Conservation (phyloP, 108 stramenopile species). For the Ochromonas danica region DNA sequence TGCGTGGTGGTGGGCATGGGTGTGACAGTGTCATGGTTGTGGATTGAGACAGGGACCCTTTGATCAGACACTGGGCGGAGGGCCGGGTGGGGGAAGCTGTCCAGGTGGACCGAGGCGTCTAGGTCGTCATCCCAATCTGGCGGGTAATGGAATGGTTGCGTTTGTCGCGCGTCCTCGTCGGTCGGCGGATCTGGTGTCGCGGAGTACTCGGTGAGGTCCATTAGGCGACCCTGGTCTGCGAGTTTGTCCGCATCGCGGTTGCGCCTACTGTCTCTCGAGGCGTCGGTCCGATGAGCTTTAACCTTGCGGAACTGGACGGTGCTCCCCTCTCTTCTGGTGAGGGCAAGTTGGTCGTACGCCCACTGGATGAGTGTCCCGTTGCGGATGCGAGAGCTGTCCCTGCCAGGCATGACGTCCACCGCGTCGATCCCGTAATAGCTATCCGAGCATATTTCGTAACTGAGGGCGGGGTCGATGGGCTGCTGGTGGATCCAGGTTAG, state of each 20-base stretch:
- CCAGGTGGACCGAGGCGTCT: conserved; percentile 12
- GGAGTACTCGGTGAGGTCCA: conserved; percentile 13
- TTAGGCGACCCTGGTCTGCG: conserved; percentile 12
- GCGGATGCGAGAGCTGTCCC: conserved; percentile 12
- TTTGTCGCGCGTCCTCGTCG: conserved; percentile 12
- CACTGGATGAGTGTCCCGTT: conserved; percentile 13
- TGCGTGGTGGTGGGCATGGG: conserved; percentile 12
- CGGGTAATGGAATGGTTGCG: conserved; percentile 13
- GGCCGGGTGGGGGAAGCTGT: conserved; percentile 12
- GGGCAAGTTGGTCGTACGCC: conserved; percentile 12
- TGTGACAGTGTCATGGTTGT: conserved; percentile 15
- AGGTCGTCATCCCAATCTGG: conserved; percentile 13
- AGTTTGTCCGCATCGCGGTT: conserved; percentile 13
- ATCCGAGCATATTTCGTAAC: conserved; percentile 15
- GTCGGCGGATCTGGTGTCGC: conserved; percentile 12
- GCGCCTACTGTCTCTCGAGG: conserved; percentile 12
- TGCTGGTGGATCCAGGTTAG: conserved; percentile 13
- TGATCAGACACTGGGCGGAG: conserved; percentile 13
- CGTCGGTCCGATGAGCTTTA: conserved; percentile 13
- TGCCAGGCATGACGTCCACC: conserved; percentile 12
- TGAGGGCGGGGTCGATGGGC: conserved; percentile 12
- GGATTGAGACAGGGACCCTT: conserved; percentile 13
- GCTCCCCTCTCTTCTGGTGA: conserved; percentile 13
- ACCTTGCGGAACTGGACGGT: conserved; percentile 13
- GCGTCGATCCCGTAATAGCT: conserved; percentile 13